phyloP scores from a whole-genome alignment of 768 basidiomycete genomes.

The Lepiota venenata region DNA sequence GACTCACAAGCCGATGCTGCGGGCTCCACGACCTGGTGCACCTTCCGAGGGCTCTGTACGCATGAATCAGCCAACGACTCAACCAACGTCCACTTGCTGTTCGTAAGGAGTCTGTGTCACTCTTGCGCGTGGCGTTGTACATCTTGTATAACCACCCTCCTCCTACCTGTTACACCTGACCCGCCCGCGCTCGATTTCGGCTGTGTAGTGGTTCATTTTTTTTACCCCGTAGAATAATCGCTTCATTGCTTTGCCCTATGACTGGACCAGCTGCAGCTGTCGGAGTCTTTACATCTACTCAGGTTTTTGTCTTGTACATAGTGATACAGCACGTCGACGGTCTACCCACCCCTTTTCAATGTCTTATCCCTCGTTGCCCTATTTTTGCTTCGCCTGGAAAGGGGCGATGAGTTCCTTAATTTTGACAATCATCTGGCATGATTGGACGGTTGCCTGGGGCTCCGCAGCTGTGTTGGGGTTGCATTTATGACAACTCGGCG shows the following conservation, averaged over 20 bases:
- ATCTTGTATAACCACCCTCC: slow-evolving; percentile 9
- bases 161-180: slow-evolving; percentile 4
- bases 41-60: slow-evolving; percentile 57
- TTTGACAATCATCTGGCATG: neutral
- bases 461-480: neutral
- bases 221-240: neutral
- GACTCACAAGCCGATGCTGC: slow-evolving; percentile 80
- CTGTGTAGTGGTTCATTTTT: neutral
- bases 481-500: neutral
- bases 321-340: slow-evolving; percentile 4
- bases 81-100: slow-evolving; percentile 50
- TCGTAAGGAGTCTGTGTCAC: slow-evolving; percentile 26
- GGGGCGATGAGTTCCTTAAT: neutral
- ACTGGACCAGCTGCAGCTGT: neutral
- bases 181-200: neutral
- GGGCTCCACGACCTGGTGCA: slow-evolving; percentile 31
- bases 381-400: neutral
- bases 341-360: neutral
- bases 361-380: neutral
- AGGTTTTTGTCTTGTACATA: slow-evolving; percentile 3
- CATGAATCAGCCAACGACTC: slow-evolving; percentile 57
- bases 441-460: neutral
- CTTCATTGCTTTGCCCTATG: neutral
- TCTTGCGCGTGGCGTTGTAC: neutral
- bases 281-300: neutral